These are phyloP conservation scores for Magnusiomyces fungicola DNA, from an alignment of 1,139 yeast species.

Conservation along the genomic window DNA sequence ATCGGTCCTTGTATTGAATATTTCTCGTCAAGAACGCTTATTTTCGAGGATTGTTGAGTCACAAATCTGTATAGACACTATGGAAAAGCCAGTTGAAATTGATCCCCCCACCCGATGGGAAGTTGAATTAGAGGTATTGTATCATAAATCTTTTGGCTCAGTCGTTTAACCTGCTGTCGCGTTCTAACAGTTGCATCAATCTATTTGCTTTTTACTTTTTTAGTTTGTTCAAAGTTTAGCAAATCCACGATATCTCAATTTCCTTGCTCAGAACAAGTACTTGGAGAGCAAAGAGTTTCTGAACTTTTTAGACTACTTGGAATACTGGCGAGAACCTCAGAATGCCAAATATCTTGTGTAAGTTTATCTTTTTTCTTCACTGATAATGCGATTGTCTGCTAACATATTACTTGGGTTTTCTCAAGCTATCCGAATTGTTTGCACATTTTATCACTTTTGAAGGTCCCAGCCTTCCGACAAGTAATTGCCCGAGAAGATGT, in stretches of 20 bases:
- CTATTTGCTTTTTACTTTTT: too few relatives aligned
- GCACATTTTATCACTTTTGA: slow-evolving; percentile 52
- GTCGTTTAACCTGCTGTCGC: neutral
- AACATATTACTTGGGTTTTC: neutral
- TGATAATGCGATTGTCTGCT: neutral
- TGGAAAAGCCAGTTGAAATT: slow-evolving; percentile 8
- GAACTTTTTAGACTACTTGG: slow-evolving; percentile 57
- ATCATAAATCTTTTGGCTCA: slow-evolving; percentile 16
- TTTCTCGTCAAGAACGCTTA: too few relatives aligned
- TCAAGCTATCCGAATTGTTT: slow-evolving; percentile 57
- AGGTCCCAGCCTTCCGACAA: slow-evolving; percentile 34
- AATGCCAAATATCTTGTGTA: slow-evolving; percentile 55
- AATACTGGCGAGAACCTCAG: slow-evolving; percentile 66
- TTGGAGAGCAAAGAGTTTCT: slow-evolving; percentile 55
- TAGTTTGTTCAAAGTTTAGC: slow-evolving; percentile 73
- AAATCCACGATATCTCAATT: slow-evolving; percentile 67
- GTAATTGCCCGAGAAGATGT: slow-evolving; percentile 37
- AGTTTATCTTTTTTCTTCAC: slow-evolving; percentile 2
- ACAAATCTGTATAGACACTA: too few relatives aligned
- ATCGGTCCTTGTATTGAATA: too few relatives aligned
- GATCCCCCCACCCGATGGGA: slow-evolving; percentile 71
- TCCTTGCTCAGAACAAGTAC: slow-evolving; percentile 65
- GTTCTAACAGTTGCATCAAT: too few relatives aligned
- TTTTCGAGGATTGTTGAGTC: too few relatives aligned
- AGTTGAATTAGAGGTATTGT: slow-evolving; percentile 54